Conservation (phyloP, 345 rosid species). For the Populus ilicifolia region DNA sequence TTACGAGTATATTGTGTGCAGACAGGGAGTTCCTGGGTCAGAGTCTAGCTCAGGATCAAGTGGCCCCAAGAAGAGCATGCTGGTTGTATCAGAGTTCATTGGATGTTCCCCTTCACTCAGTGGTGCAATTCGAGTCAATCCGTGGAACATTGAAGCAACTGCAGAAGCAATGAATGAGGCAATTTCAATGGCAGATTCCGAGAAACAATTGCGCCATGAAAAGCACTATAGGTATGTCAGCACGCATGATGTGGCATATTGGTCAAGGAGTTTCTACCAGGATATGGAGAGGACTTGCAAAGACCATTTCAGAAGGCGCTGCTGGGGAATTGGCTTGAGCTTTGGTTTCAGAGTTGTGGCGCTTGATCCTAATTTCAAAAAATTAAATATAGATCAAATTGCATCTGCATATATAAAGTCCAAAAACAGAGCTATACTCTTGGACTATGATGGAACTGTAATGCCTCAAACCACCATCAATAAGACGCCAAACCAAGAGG, state of each 20-base stretch:
- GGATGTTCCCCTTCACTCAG: slow-evolving; percentile 84
- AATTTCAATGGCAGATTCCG: slow-evolving; percentile 54
- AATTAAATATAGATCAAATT: slow-evolving; percentile 50
- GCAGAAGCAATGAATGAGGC: slow-evolving; percentile 77
- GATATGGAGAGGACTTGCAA: slow-evolving; percentile 71
- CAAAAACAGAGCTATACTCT: slow-evolving; percentile 55
- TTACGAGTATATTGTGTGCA: slow-evolving; percentile 63
- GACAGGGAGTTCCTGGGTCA: slow-evolving; percentile 53
- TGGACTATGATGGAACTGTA: slow-evolving; percentile 74
- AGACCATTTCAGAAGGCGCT: slow-evolving; percentile 64
- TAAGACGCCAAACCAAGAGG: slow-evolving; percentile 49
- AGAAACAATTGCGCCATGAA: slow-evolving; percentile 83
- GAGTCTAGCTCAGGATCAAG: slow-evolving; percentile 33
- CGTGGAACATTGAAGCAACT: slow-evolving; percentile 67
- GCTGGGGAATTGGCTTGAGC: slow-evolving; percentile 76
- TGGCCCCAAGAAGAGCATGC: slow-evolving; percentile 63
- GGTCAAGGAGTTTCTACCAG: slow-evolving; percentile 70
- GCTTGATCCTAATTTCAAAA: slow-evolving; percentile 64
- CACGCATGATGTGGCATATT: slow-evolving; percentile 71
- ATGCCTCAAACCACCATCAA: slow-evolving; percentile 68
- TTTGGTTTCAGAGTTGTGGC: slow-evolving; percentile 77
- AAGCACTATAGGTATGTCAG: slow-evolving; percentile 82
- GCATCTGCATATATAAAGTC: slow-evolving; percentile 54
- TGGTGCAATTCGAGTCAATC: slow-evolving; percentile 72
- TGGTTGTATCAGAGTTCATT: slow-evolving; percentile 73